Evolutionary conservation across 129 eudicot genomes (phyloP), one percentile per base, ranked within the genome.

Genomic region (Lonicera japonica): DNA sequence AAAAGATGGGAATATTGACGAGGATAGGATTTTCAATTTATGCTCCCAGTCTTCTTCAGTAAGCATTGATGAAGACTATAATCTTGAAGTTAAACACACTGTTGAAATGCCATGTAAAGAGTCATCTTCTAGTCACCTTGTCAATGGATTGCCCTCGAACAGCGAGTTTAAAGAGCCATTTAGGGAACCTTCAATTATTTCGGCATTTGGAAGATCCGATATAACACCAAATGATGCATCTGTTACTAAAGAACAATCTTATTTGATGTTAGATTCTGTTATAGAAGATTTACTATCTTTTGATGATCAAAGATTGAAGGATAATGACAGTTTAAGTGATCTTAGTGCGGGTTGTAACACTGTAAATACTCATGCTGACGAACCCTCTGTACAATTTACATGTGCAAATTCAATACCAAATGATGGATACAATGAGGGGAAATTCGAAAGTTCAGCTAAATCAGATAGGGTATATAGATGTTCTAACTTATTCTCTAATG

Each of bases 401-500:
- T 66, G 53, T 66, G 63, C 60, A 68, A 71, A 69, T 78, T 64
- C 78, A 1, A 56, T 57, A 64, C 61, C 41, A 21, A 74, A 54
- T 69, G 89, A 85, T 51, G 78, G 77, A 63, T 65, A 47, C 62
- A 80, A 77, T 74, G 96, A 82, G 71, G 74, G 66, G 75, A 88
- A 70, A 63, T 89, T 85, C 66, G 83, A 82, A 70, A 82, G 69
- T 78, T 80, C 80, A 67, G 87, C 90, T 47, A 85, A 85, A 71
- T 82, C 90, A 36, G 94, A 89, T 80, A 75, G 79, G 80, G 70
- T 85, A 60, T 85, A 85, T 58, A 75, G 95, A 71, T 61, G 78
- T 54, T 80, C 95, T 21, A 82, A 76, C 43, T 85, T 89, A 5
- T 89, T 89, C 70, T 72, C 96, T 56, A 89, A 85, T 75, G 95